Percentiles rank a stretch among this genome's conserved stretches.
phyloP scores from a whole-genome alignment of 768 basidiomycete species.

The Suillus tomentosus region DNA sequence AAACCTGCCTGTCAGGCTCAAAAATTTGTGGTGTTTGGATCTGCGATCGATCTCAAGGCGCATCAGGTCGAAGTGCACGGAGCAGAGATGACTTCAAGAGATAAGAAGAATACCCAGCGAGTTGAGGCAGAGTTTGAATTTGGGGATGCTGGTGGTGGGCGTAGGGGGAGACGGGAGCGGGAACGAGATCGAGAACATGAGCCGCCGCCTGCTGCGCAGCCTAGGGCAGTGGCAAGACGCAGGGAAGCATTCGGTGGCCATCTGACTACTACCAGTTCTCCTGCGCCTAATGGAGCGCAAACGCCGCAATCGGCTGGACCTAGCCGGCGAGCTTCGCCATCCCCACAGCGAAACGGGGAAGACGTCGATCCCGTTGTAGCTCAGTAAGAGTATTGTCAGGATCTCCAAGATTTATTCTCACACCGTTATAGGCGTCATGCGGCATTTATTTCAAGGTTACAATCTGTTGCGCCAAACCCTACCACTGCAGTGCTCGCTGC shows the following conservation, averaged over 20 bases:
- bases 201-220: slow-evolving; percentile 39
- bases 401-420: slow-evolving; percentile 5
- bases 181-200: slow-evolving; percentile 48
- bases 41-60: slow-evolving; percentile 84
- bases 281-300: slow-evolving; percentile 12
- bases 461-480: slow-evolving; percentile 57
- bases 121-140: slow-evolving; percentile 70
- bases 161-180: slow-evolving; percentile 45
- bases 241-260: slow-evolving; percentile 64
- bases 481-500: slow-evolving; percentile 60
- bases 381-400: slow-evolving; percentile 46
- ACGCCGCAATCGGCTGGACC: slow-evolving; percentile 20
- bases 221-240: slow-evolving; percentile 43
- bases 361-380: slow-evolving; percentile 55
- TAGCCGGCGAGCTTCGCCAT: slow-evolving; percentile 33
- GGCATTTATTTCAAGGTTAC: slow-evolving; percentile 64
- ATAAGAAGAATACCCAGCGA: slow-evolving; percentile 67
- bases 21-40: slow-evolving; percentile 95
- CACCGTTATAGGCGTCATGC: slow-evolving; percentile 57
- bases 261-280: slow-evolving; percentile 55
- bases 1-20: slow-evolving; percentile 73
- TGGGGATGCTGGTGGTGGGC: slow-evolving; percentile 52
- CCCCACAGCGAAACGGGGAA: slow-evolving; percentile 29
- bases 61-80: slow-evolving; percentile 89
- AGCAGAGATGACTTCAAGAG: slow-evolving; percentile 67